Percentiles rank a stretch among this genome's conserved stretches.
Evolutionary conservation across 202 grass and related monocot species (phyloP).

Genomic region (Elaeis oleifera): DNA sequence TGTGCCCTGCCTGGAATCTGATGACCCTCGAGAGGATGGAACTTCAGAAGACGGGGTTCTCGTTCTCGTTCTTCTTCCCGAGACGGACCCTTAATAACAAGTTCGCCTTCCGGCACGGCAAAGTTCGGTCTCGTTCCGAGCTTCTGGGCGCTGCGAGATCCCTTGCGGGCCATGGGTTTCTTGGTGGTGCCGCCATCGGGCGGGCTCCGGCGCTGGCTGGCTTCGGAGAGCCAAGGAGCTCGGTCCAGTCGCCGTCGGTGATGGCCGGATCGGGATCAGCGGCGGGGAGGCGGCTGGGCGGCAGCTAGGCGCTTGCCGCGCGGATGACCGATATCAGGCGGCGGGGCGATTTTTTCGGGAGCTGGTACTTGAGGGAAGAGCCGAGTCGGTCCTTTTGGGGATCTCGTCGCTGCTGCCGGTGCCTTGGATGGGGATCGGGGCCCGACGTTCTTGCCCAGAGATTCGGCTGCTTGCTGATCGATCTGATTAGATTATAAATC

Average conservation of each 20-base stretch:
- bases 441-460: conserved; percentile 56
- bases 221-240: conserved; percentile 34
- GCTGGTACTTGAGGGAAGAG: conserved; percentile 42
- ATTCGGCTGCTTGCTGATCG: conserved; percentile 94
- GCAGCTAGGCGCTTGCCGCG: neutral
- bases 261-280: conserved; percentile 20
- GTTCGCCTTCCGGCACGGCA: neutral
- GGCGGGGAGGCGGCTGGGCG: conserved; percentile 20
- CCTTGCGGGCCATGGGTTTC: conserved; percentile 1
- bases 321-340: neutral
- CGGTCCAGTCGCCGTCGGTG: conserved; percentile 38
- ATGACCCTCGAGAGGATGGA: conserved; percentile 5
- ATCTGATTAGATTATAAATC: conserved; percentile 42
- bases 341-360: conserved; percentile 32
- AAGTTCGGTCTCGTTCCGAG: neutral
- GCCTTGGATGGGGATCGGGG: conserved; percentile 37
- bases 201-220: neutral
- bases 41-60: neutral
- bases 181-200: neutral
- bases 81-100: neutral
- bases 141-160: neutral
- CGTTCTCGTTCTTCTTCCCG: neutral
- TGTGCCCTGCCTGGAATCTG: neutral
- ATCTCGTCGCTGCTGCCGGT: conserved; percentile 1
- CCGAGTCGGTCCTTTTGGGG: conserved; percentile 5